A percentile compares a stretch with the other conserved stretches of the same genome.
Conservation (phyloP, 257 asterid species). For the Primulina eburnea region DNA sequence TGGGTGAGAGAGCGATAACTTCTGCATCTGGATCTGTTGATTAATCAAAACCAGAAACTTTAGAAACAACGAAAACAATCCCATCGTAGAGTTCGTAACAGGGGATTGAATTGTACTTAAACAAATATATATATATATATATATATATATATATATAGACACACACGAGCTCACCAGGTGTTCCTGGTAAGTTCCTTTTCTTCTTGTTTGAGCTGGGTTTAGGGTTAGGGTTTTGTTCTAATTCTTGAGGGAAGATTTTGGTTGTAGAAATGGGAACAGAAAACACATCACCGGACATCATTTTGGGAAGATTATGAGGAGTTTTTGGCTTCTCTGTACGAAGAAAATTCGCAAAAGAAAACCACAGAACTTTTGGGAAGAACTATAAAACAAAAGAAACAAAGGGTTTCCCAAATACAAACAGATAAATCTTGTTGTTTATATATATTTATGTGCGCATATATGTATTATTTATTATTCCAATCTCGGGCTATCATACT, state of each 20-base stretch:
- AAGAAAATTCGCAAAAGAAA: not conserved
- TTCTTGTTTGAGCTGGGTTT: slow-evolving; percentile 42
- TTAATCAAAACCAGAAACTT: not conserved
- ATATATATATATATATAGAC: too few species aligned
- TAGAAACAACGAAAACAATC: not conserved
- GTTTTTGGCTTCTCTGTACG: not conserved
- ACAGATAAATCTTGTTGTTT: slow-evolving; percentile 40
- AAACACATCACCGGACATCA: slow-evolving; percentile 54
- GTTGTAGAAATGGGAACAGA: slow-evolving; percentile 35
- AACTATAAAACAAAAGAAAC: slow-evolving; percentile 28
- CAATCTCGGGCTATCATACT: slow-evolving; percentile 22
- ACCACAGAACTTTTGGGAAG: not conserved
- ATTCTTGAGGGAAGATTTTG: slow-evolving; percentile 31
- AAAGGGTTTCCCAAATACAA: slow-evolving; percentile 39
- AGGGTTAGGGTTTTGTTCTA: slow-evolving; percentile 42
- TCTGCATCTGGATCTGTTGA: slow-evolving; percentile 71
- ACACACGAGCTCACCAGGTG: slow-evolving; percentile 39
- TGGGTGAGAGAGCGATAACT: slow-evolving; percentile 64
- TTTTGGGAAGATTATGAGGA: slow-evolving; percentile 17
- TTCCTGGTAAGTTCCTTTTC: slow-evolving; percentile 62
- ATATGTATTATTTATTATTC: slow-evolving; percentile 18
- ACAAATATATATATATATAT: too few species aligned
- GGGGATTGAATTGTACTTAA: not conserved
- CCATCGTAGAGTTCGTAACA: not conserved
- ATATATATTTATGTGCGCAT: too few species aligned